Percentiles rank a stretch among this genome's conserved stretches.
phyloP scores from a whole-genome alignment of 441 rosid genomes.

The Adansonia madagascariensis region DNA sequence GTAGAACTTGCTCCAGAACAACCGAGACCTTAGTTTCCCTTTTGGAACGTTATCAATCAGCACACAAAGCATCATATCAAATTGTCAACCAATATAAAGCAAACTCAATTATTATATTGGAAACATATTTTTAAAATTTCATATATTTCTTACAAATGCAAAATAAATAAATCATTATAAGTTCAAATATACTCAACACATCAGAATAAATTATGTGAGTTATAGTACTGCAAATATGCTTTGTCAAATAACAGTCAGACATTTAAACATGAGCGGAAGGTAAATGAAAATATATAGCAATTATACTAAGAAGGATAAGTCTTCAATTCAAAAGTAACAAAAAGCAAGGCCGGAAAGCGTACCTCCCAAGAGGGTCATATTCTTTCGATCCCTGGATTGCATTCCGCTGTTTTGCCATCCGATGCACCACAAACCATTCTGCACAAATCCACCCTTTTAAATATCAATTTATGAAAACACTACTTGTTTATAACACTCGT shows the following conservation, averaged over 20 bases:
- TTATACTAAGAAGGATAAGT: not conserved
- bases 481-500: not conserved
- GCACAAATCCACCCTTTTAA: conserved; percentile 27
- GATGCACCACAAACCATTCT: conserved; percentile 94
- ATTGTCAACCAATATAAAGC: not conserved
- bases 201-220: not conserved
- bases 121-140: not conserved
- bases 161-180: not conserved
- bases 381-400: conserved; percentile 80
- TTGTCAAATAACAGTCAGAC: not conserved
- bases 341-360: conserved; percentile 8
- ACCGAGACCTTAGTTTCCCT: not conserved
- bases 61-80: not conserved
- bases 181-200: not conserved
- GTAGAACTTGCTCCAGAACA: not conserved
- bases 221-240: not conserved
- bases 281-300: conserved; percentile 11
- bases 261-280: not conserved
- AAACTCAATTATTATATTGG: not conserved
- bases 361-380: conserved; percentile 98
- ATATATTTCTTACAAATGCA: not conserved
- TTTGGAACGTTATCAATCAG: not conserved
- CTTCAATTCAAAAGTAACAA: not conserved
- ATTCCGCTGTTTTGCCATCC: conserved; percentile 98
- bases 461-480: not conserved